Conservation (phyloP, 768 basidiomycete genomes). For the Rhodotorula toruloides region DNA sequence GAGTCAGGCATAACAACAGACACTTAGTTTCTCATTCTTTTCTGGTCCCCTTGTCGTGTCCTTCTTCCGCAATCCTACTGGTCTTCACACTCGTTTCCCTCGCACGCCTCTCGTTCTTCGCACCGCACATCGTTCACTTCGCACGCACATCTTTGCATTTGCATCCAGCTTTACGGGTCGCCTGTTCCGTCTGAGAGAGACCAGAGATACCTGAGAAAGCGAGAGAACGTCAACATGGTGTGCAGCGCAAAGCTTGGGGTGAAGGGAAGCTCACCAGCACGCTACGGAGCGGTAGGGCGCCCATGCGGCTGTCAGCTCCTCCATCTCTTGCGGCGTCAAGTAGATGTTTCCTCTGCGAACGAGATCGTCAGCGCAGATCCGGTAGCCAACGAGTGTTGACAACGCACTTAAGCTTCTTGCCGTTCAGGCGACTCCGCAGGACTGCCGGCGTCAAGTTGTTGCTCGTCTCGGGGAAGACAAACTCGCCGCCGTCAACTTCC, state of each 20-base stretch:
- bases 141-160: too few species aligned
- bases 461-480: slow-evolving; percentile 33
- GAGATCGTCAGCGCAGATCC: too few species aligned
- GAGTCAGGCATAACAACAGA: too few species aligned
- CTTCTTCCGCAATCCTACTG: too few species aligned
- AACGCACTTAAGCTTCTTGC: slow-evolving; percentile 42
- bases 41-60: too few species aligned
- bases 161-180: slow-evolving; percentile 1
- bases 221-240: not conserved
- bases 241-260: too few species aligned
- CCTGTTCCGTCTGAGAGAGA: not conserved
- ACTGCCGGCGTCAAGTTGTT: slow-evolving; percentile 27
- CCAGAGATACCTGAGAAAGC: slow-evolving; percentile 13
- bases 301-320: slow-evolving; percentile 40
- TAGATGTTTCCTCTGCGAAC: slow-evolving; percentile 37
- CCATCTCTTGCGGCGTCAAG: slow-evolving; percentile 40
- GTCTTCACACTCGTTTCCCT: too few species aligned
- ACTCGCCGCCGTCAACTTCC: not conserved
- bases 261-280: slow-evolving; percentile 27
- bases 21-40: too few species aligned
- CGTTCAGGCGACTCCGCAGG: slow-evolving; percentile 27
- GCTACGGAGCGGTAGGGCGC: slow-evolving; percentile 37
- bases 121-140: too few species aligned
- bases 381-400: not conserved
- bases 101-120: too few species aligned